phyloP scores from a whole-genome alignment of 352 stramenopile genomes.

The Phytophthora chlamydospora region DNA sequence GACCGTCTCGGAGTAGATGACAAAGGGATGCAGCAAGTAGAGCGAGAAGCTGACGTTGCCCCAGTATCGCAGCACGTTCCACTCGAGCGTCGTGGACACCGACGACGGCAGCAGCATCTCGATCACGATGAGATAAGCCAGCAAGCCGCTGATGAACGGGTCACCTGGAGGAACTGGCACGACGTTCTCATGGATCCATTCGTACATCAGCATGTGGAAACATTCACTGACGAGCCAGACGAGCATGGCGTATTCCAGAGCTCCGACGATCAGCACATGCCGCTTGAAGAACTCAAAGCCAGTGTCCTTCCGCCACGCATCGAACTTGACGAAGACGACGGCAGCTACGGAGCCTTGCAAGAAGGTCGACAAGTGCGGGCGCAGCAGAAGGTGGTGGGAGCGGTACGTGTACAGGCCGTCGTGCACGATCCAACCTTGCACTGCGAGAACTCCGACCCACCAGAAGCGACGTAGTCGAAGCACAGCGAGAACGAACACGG shows the following conservation, averaged over 20 bases:
- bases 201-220: constrained; percentile 32
- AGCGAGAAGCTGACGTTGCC: constrained; percentile 53
- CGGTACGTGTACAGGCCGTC: constrained; percentile 26
- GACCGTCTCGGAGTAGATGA: constrained; percentile 5
- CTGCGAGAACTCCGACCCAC: constrained; percentile 8
- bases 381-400: constrained; percentile 27
- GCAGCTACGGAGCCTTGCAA: constrained; percentile 40
- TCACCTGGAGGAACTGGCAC: constrained; percentile 15
- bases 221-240: constrained; percentile 29
- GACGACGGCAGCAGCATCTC: constrained; percentile 42
- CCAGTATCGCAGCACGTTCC: constrained; percentile 17
- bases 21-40: constrained; percentile 51
- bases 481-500: constrained; percentile 30
- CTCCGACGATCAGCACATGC: constrained; percentile 13
- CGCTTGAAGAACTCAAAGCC: constrained; percentile 19
- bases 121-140: constrained; percentile 39
- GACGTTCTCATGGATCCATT: constrained; percentile 34
- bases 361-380: constrained; percentile 46
- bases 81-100: constrained; percentile 39
- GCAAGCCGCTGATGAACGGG: constrained; percentile 28
- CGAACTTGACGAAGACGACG: constrained; percentile 30
- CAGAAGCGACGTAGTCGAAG: constrained; percentile 15
- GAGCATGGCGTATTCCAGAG: constrained; percentile 21
- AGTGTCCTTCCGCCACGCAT: constrained; percentile 12
- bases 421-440: constrained; percentile 30